Base-by-base conservation (phyloP, 495 filamentous ascomycete genomes). In the Penicillium atrosanguineum region DNA sequence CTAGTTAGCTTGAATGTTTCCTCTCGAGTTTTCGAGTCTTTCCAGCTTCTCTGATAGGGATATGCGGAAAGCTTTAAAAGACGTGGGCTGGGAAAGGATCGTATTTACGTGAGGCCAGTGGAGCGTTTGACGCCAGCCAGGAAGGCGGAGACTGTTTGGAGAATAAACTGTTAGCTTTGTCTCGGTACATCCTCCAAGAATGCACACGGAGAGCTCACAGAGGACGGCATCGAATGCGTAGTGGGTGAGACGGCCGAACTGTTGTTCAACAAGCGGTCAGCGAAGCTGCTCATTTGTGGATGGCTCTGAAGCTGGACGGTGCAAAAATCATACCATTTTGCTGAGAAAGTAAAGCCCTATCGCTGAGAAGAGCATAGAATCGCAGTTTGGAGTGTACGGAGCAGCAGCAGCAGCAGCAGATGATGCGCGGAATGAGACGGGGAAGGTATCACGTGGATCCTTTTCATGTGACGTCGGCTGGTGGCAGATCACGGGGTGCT, bases 201-300 rank as follows among this genome's bases (percentile, higher is more conserved):
- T 18, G 45, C 20, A n/a, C 28, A 12, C 23, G 43, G 11, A 50
- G 29, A 29, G 78, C 87, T 60, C 80, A 95, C 90, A 72, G 57
- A 97, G 83, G 29, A 97, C 90, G 57, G 94, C 95, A 74, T 98
- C 94, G 63, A 98, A 92, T 63, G 91, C 90, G 77, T 94, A 96
- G 77, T 98, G 94, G 61, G 87, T 87, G 55, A 98, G 68, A 70
- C 88, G 83, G 73, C 91, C 94, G 74, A 98, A 78, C 95, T 97
- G 83, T 70, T 71, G 7, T 50, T 37, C 40, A 12, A 15, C 16
- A 14, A 8, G 18, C 18, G 31, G 28, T 52, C 26, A 46, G 41
- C 16, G 3, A 12, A n/a, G 29, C 34, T 29, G 19, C 7, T 4
- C 6, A 18, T 6, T 6, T 29, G 42, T 23, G 26, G n/a, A 38